A percentile compares a stretch with the other conserved stretches of the same genome.
Evolutionary conservation across 345 rosid species (phyloP).

Genomic region (Populus simonii): DNA sequence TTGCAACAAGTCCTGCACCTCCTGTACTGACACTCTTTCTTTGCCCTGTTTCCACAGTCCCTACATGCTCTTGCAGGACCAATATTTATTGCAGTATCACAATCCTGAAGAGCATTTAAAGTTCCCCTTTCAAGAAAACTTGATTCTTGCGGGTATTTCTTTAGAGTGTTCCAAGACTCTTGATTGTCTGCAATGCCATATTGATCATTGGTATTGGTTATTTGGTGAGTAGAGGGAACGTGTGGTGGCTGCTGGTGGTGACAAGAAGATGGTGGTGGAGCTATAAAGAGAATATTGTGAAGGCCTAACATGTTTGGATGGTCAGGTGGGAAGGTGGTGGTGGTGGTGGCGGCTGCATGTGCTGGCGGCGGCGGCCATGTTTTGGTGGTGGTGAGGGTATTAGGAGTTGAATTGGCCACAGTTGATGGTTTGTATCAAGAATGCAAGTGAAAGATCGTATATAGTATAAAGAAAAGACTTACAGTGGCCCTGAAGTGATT

Average conservation of each 20-base stretch:
- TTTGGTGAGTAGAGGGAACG: background rate
- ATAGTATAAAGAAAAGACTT: background rate
- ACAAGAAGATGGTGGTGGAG: conserved; percentile 38
- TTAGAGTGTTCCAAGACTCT: conserved; percentile 11
- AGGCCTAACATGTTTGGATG: conserved; percentile 59
- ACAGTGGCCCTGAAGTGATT: background rate
- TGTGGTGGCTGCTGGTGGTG: conserved; percentile 10
- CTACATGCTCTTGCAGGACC: conserved; percentile 46
- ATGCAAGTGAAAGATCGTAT: too few species aligned
- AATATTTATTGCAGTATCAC: background rate
- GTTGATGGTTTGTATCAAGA: conserved; percentile 7
- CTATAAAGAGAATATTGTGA: conserved; percentile 54
- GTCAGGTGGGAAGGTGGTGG: conserved; percentile 23
- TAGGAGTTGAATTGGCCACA: conserved; percentile 28
- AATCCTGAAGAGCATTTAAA: conserved; percentile 14
- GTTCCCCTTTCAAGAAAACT: conserved; percentile 19
- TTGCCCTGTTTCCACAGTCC: conserved; percentile 82
- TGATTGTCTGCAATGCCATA: conserved; percentile 5
- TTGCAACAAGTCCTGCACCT: conserved; percentile 87
- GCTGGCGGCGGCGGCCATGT: conserved; percentile 9
- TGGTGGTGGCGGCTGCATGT: background rate
- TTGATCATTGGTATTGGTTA: background rate
- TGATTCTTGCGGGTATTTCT: conserved; percentile 19
- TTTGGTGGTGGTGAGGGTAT: conserved; percentile 5
- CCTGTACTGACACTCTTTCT: conserved; percentile 63